A percentile compares a stretch with the other conserved stretches of the same genome.
phyloP scores from a whole-genome alignment of 352 stramenopile genomes.

The Lagenidium giganteum region DNA sequence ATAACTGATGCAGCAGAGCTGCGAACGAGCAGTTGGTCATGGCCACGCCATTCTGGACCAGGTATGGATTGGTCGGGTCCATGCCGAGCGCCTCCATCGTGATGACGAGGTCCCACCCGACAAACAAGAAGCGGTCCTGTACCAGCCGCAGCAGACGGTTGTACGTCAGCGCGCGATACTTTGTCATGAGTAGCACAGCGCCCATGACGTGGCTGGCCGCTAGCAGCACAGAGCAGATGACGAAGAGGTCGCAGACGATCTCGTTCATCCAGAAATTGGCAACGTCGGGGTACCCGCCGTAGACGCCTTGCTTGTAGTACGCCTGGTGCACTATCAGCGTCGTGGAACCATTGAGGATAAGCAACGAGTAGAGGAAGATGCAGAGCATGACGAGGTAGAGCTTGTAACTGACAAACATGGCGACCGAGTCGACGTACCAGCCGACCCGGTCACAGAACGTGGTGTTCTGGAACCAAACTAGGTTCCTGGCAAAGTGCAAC shows the following conservation, averaged over 20 bases:
- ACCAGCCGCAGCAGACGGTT: conserved; percentile 19
- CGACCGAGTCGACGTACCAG: conserved; percentile 19
- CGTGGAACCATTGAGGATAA: conserved; percentile 11
- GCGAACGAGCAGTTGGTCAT: conserved; percentile 20
- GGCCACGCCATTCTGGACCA: conserved; percentile 5
- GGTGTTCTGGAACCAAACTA: too few relatives aligned
- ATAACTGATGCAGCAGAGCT: conserved; percentile 18
- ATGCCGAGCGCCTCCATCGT: conserved; percentile 22
- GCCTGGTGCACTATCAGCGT: conserved; percentile 14
- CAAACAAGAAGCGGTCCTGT: conserved; percentile 17
- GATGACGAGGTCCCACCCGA: conserved; percentile 13
- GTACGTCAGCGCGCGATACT: conserved; percentile 8
- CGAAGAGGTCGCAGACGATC: conserved; percentile 17
- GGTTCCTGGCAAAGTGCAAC: too few relatives aligned
- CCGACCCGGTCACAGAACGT: conserved; percentile 1
- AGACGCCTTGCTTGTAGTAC: conserved; percentile 9
- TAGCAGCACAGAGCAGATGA: conserved; percentile 10
- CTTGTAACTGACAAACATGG: conserved; percentile 26
- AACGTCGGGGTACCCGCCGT: conserved; percentile 16
- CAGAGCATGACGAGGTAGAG: conserved; percentile 23
- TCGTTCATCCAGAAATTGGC: conserved; percentile 26
- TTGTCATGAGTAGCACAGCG: conserved; percentile 8
- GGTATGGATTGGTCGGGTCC: conserved; percentile 10
- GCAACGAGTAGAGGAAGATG: conserved; percentile 13
- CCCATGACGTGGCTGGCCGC: conserved; percentile 3